These are phyloP conservation scores for Manihot esculenta DNA, from an alignment of 441 rosid genomes.

Conservation along the genomic window DNA sequence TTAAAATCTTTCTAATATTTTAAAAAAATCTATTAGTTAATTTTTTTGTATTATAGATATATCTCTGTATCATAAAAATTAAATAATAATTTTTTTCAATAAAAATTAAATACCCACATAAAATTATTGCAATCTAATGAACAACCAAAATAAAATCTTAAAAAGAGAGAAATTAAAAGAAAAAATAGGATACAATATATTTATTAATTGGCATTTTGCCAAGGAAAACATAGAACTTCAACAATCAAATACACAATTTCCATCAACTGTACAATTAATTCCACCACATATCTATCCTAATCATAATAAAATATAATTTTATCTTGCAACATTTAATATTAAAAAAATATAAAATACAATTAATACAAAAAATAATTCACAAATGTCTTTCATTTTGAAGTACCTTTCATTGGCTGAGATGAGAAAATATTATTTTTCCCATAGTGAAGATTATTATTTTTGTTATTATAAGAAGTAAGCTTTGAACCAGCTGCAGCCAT, in stretches of 20 bases:
- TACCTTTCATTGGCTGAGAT: background rate
- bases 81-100: too few relatives aligned
- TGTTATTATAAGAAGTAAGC: background rate
- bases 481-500: conserved; percentile 11
- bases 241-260: conserved; percentile 1
- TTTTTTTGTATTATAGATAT: too few relatives aligned
- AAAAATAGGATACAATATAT: too few relatives aligned
- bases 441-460: conserved; percentile 5
- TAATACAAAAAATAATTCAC: background rate
- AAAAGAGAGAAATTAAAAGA: too few relatives aligned
- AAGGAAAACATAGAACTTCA: background rate
- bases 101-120: too few relatives aligned
- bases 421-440: background rate
- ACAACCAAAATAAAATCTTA: too few relatives aligned
- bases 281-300: too few relatives aligned
- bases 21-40: too few relatives aligned
- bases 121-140: too few relatives aligned
- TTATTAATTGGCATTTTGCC: background rate
- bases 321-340: background rate
- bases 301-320: background rate
- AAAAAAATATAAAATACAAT: background rate
- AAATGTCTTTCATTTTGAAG: background rate
- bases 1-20: too few relatives aligned
- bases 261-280: background rate
- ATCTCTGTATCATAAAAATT: too few relatives aligned